Base-by-base conservation (phyloP, 2,329 filamentous ascomycete genomes). In the Nemania sp. region DNA sequence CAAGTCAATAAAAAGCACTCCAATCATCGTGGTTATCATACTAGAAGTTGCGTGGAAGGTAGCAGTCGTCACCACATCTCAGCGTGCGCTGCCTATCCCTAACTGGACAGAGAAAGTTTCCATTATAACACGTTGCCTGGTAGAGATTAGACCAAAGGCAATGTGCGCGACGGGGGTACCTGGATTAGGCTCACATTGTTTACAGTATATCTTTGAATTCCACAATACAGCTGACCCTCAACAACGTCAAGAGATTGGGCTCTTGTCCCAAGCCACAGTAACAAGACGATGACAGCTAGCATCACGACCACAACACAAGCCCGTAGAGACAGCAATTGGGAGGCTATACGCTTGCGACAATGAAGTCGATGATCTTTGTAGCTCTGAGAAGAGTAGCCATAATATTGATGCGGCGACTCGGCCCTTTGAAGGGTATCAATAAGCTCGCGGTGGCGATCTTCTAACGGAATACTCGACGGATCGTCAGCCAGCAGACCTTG, bases 61-160 rank as follows among this genome's bases (percentile, higher is more conserved):
- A 69, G 42, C 66, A 69, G 43, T 60, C 60, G 22, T 56, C 52
- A 26, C 63, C 63, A 44, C 67, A 69, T 33, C 49, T 63, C 9
- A 67, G 56, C 8, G 63, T 68, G 12, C 66, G 63, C 30, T 64
- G 55, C 14, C 46, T 56, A 31, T 66, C 54, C 12, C 66, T 23
- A 9, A 66, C 57, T 5, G 68, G 67, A 26, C 68, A 69, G 26
- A 70, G 63, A 47, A 68, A 66, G 22, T 63, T 56, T 28, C 54
- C 51, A 39, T 57, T 43, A 24, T 65, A 68, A 49, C 66, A 68
- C 9, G 65, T 67, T 49, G 67, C 60, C 51, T 51, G 28, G 11
- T n/a, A 19, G 19, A 19, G 5, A 9, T 48, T 37, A 55, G 43
- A 52, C 62, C 60, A 48, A 50, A 49, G 47, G 20, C 11, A 8